phyloP scores from a whole-genome alignment of 306 rosid species.

The Lathyrus tuberosus region DNA sequence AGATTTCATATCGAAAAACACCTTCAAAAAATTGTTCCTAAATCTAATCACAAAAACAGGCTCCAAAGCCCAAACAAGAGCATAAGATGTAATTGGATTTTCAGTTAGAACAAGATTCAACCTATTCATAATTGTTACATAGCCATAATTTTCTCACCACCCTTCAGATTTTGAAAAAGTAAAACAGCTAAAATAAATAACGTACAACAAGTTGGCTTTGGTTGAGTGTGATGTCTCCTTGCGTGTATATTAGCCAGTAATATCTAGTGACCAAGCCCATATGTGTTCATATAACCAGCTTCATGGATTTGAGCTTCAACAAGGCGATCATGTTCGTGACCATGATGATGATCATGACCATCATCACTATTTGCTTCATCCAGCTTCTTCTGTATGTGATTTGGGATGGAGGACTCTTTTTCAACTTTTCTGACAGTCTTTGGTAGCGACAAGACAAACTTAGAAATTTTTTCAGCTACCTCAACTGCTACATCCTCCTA shows the following conservation, averaged over 20 bases:
- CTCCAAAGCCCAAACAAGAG: constrained; percentile 28
- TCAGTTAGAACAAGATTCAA: constrained; percentile 1
- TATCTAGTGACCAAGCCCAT: constrained; percentile 59
- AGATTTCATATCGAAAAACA: constrained; percentile 21
- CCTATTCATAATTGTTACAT: constrained; percentile 16
- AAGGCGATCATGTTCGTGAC: constrained; percentile 44
- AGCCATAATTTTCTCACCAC: constrained; percentile 32
- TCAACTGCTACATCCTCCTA: constrained; percentile 76
- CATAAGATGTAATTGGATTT: not conserved
- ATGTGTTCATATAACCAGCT: constrained; percentile 65
- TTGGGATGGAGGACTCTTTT: constrained; percentile 64
- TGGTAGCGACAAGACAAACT: constrained; percentile 76
- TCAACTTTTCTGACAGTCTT: constrained; percentile 62
- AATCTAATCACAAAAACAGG: constrained; percentile 30
- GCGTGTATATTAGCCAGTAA: no score
- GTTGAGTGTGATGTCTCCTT: constrained; percentile 11
- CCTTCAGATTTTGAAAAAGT: constrained; percentile 24
- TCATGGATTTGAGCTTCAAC: constrained; percentile 44
- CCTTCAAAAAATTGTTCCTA: not conserved
- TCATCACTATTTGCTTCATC: constrained; percentile 57
- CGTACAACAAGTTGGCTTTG: constrained; percentile 36
- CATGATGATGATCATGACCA: constrained; percentile 43
- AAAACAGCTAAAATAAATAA: constrained; percentile 17
- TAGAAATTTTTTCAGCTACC: constrained; percentile 66
- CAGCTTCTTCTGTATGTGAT: constrained; percentile 63